Evolutionary conservation across 179 eudicot genomes (phyloP).

Genomic region (Carnegiea gigantea): DNA sequence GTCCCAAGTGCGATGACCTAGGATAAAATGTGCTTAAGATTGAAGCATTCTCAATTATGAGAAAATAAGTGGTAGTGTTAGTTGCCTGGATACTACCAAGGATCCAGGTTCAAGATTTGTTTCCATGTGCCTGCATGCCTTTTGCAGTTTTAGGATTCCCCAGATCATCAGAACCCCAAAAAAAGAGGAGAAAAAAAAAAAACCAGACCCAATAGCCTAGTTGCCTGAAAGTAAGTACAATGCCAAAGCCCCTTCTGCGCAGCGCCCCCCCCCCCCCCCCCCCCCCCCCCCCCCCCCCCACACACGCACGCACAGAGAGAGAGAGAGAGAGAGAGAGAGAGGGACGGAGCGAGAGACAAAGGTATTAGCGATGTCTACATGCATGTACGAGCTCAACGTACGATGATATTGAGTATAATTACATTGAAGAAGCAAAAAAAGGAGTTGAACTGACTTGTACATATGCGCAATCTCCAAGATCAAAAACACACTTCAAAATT

Average conservation of each 20-base stretch:
- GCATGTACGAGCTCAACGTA: neutral
- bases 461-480: slow-evolving; percentile 69
- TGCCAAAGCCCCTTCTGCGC: neutral
- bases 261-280: neutral
- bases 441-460: slow-evolving; percentile 48
- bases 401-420: neutral
- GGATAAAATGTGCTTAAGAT: too few species aligned
- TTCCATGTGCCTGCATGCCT: too few species aligned
- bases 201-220: too few species aligned
- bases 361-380: neutral
- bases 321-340: neutral
- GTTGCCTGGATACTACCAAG: too few species aligned
- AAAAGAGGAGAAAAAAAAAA: too few species aligned
- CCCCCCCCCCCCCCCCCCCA: neutral
- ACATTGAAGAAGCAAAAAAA: neutral
- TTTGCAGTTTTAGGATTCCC: too few species aligned
- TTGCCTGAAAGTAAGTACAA: too few species aligned
- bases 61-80: too few species aligned
- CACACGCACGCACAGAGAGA: neutral
- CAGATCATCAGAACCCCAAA: too few species aligned
- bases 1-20: too few species aligned
- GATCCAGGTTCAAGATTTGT: too few species aligned
- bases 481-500: slow-evolving; percentile 42
- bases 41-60: too few species aligned
- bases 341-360: neutral